Percentiles rank a stretch among this genome's conserved stretches.
phyloP scores from a whole-genome alignment of 2,329 filamentous ascomycete genomes.

The Neonectria coccinea region DNA sequence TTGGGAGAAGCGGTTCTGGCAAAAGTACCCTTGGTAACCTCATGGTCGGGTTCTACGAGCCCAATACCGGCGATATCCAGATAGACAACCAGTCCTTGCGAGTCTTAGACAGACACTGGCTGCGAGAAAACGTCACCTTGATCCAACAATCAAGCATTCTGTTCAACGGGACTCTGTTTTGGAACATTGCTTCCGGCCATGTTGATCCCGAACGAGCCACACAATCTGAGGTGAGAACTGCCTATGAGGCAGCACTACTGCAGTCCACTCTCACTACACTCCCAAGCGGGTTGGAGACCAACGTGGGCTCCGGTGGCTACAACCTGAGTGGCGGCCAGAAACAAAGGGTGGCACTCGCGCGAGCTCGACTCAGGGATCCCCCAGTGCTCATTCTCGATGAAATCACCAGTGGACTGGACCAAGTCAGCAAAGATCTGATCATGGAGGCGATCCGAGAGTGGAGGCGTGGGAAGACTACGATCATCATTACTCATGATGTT shows the following conservation, averaged over 20 bases:
- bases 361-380: conserved; percentile 81
- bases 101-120: conserved; percentile 75
- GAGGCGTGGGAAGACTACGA: conserved; percentile 85
- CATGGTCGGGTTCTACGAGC: conserved; percentile 80
- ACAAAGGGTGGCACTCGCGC: conserved; percentile 83
- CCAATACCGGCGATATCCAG: conserved; percentile 71
- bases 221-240: conserved; percentile 67
- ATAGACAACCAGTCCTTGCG: conserved; percentile 75
- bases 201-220: conserved; percentile 60
- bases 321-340: conserved; percentile 86
- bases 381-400: conserved; percentile 90
- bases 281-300: conserved; percentile 77
- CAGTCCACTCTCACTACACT: conserved; percentile 74
- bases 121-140: conserved; percentile 81
- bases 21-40: conserved; percentile 91
- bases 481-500: conserved; percentile 93
- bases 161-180: conserved; percentile 83
- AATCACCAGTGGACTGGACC: conserved; percentile 86
- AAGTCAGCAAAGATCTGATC: conserved; percentile 73
- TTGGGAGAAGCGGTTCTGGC: conserved; percentile 89
- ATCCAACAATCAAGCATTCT: conserved; percentile 85
- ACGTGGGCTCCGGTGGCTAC: conserved; percentile 76
- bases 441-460: conserved; percentile 82
- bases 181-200: conserved; percentile 82
- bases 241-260: conserved; percentile 76